Percentiles rank a stretch among this genome's conserved stretches.
Conservation (phyloP, 2,329 filamentous ascomycete genomes). For the Arachnomyces sp. region DNA sequence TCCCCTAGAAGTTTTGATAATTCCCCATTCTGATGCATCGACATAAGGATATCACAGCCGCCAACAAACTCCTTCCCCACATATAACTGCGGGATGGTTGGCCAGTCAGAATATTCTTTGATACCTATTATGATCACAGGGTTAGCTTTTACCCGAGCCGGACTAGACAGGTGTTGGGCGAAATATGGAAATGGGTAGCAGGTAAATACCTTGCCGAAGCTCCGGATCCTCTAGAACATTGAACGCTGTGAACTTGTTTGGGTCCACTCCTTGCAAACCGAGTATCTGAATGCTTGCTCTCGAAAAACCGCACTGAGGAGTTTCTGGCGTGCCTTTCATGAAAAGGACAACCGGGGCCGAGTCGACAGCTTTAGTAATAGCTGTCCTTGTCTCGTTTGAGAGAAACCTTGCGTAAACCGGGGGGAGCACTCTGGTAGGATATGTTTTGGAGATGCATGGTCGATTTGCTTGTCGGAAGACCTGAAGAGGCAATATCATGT, state of each 20-base stretch:
- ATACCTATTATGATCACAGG: conserved; percentile 57
- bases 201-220: conserved; percentile 64
- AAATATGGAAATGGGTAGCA: background rate
- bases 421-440: conserved; percentile 29
- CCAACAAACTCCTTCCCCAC: conserved; percentile 93
- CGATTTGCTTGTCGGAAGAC: conserved; percentile 26
- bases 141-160: background rate
- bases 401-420: conserved; percentile 53
- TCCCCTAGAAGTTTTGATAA: conserved; percentile 86
- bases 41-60: conserved; percentile 93
- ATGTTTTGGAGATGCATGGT: conserved; percentile 32
- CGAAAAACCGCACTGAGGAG: conserved; percentile 93
- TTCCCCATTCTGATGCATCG: conserved; percentile 95
- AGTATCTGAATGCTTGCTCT: conserved; percentile 91
- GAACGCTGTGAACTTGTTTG: conserved; percentile 92
- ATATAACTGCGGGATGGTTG: conserved; percentile 95
- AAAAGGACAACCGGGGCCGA: conserved; percentile 92
- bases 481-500: conserved; percentile 23
- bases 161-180: background rate
- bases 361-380: conserved; percentile 82
- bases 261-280: conserved; percentile 89
- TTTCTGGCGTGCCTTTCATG: conserved; percentile 98
- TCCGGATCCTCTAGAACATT: conserved; percentile 92
- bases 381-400: conserved; percentile 68
- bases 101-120: conserved; percentile 99